Conservation (phyloP, 768 basidiomycete genomes). For the Lactarius hatsudake region DNA sequence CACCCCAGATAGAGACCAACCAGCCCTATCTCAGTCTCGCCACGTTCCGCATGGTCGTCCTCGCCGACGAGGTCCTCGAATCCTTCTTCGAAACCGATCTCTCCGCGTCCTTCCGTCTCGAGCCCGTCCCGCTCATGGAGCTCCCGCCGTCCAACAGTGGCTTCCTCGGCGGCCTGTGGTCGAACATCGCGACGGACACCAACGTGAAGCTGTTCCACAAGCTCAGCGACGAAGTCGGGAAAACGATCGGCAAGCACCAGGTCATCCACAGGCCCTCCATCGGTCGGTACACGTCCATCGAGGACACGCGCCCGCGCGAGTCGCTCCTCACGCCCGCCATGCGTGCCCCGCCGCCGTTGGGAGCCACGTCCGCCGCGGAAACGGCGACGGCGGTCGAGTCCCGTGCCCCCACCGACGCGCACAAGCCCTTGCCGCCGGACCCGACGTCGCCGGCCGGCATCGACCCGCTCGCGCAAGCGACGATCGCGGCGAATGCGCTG, state of each 20-base stretch:
- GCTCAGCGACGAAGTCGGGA: slow-evolving; percentile 91
- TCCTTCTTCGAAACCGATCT: slow-evolving; percentile 95
- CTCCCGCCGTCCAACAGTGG: slow-evolving; percentile 56
- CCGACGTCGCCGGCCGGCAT: slow-evolving; percentile 35
- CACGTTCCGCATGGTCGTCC: slow-evolving; percentile 98
- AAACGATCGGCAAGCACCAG: slow-evolving; percentile 92
- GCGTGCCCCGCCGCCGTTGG: slow-evolving; percentile 54
- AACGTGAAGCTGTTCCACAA: slow-evolving; percentile 94
- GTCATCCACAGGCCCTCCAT: slow-evolving; percentile 80
- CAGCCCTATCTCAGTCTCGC: slow-evolving; percentile 91
- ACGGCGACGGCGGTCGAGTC: slow-evolving; percentile 29
- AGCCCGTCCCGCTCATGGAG: slow-evolving; percentile 66
- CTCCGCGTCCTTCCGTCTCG: slow-evolving; percentile 81
- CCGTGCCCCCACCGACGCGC: slow-evolving; percentile 31
- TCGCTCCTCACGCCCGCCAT: slow-evolving; percentile 73
- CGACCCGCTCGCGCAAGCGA: slow-evolving; percentile 67
- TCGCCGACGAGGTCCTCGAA: slow-evolving; percentile 95
- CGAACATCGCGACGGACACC: slow-evolving; percentile 82
- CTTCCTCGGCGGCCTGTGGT: slow-evolving; percentile 82
- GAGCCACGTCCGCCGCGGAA: slow-evolving; percentile 24
- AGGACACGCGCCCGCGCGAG: slow-evolving; percentile 88
- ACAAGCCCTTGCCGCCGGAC: slow-evolving; percentile 26
- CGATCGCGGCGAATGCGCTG: slow-evolving; percentile 61
- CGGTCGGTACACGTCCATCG: slow-evolving; percentile 75
- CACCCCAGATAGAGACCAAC: slow-evolving; percentile 62